A percentile compares a stretch with the other conserved stretches of the same genome.
Evolutionary conservation across 257 asterid genomes (phyloP).

Genomic region (Anisodus acutangulus): DNA sequence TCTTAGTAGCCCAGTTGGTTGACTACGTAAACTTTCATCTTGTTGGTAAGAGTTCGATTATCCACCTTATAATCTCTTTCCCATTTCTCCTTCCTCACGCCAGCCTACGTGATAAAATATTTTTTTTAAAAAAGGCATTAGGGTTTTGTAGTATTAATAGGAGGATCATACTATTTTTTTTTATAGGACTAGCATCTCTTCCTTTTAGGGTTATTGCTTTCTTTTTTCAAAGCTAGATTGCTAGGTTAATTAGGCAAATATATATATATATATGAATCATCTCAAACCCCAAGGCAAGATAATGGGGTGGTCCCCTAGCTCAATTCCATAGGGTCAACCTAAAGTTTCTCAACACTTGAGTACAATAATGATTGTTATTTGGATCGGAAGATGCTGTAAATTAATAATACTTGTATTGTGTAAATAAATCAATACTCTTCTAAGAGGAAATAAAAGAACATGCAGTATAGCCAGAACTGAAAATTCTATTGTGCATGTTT

Average conservation of each 20-base stretch:
- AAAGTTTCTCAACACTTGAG: slow-evolving; percentile 30
- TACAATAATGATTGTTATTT: slow-evolving; percentile 19
- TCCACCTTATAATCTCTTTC: too few species aligned
- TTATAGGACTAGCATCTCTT: neutral
- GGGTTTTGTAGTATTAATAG: slow-evolving; percentile 11
- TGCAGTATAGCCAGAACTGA: slow-evolving; percentile 6
- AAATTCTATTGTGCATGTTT: neutral
- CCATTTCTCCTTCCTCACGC: too few species aligned
- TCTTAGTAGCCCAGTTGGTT: too few species aligned
- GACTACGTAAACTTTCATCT: too few species aligned
- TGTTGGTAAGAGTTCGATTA: too few species aligned
- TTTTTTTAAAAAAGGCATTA: neutral
- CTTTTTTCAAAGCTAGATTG: neutral
- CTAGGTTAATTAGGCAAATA: neutral
- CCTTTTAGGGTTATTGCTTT: slow-evolving; percentile 11
- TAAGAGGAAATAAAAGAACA: slow-evolving; percentile 18
- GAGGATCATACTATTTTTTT: neutral
- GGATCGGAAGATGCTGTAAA: neutral
- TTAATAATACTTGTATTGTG: neutral
- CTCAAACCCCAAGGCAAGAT: slow-evolving; percentile 21
- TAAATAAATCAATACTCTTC: neutral
- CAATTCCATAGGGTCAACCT: slow-evolving; percentile 28
- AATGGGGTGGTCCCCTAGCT: slow-evolving; percentile 23
- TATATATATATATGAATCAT: neutral
- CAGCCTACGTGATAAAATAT: too few species aligned